These are phyloP conservation scores for Bryoerythrophyllum caledonicum DNA, from an alignment of 225 moss, liverwort and hornwort species.

Conservation along the genomic window DNA sequence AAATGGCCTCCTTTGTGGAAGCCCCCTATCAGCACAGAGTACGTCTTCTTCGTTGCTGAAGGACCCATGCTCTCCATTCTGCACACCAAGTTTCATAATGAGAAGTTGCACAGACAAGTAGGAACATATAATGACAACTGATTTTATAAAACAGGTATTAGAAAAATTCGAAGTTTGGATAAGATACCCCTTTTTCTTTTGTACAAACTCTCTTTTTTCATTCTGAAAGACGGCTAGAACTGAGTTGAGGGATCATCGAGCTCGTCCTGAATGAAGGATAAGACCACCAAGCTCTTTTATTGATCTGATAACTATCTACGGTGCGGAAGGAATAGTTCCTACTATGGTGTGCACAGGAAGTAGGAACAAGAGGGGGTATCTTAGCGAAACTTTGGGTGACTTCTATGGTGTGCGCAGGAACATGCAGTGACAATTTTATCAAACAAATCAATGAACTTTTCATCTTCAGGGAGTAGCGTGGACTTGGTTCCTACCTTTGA, in stretches of 20 bases:
- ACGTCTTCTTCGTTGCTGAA: slow-evolving; percentile 75
- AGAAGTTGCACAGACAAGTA: background rate
- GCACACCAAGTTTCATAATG: slow-evolving; percentile 3
- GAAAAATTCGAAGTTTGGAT: too few relatives aligned
- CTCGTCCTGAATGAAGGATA: too few relatives aligned
- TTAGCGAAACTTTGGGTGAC: too few relatives aligned
- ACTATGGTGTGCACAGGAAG: too few relatives aligned
- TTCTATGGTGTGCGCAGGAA: background rate
- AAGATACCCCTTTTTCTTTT: too few relatives aligned
- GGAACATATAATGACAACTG: background rate
- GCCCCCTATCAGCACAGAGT: slow-evolving; percentile 83
- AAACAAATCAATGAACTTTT: background rate
- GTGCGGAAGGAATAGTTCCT: too few relatives aligned
- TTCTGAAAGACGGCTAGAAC: too few relatives aligned
- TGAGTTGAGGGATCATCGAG: too few relatives aligned
- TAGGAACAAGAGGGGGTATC: too few relatives aligned
- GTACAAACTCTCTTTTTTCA: too few relatives aligned
- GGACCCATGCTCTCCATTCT: slow-evolving; percentile 75
- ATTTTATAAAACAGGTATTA: background rate
- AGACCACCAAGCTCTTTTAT: too few relatives aligned
- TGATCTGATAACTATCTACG: too few relatives aligned
- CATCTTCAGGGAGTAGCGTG: background rate
- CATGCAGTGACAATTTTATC: background rate
- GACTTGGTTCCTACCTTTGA: slow-evolving; percentile 33
- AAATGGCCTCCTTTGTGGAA: slow-evolving; percentile 78